Conservation (phyloP, 108 stramenopile species). For the Ochromonas danica region DNA sequence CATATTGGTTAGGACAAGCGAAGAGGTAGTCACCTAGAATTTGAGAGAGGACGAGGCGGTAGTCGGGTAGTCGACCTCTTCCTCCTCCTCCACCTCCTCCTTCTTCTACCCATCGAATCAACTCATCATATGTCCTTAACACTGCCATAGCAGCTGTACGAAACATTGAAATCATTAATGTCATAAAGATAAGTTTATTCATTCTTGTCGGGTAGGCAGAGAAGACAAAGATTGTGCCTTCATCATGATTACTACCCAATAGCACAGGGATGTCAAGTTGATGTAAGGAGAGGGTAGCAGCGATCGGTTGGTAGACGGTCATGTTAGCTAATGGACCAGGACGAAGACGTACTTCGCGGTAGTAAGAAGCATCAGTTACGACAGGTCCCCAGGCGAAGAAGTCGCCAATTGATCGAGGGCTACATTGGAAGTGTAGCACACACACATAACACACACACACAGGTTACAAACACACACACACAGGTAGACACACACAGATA, state of each 20-base stretch:
- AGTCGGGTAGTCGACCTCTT: slow-evolving; percentile 52
- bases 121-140: slow-evolving; percentile 57
- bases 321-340: slow-evolving; percentile 8
- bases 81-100: slow-evolving; percentile 51
- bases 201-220: slow-evolving; percentile 71
- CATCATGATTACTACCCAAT: slow-evolving; percentile 69
- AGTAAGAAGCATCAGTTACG: slow-evolving; percentile 16
- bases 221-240: slow-evolving; percentile 81
- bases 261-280: slow-evolving; percentile 61
- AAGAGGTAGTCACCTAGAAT: slow-evolving; percentile 82
- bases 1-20: slow-evolving; percentile 72
- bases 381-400: slow-evolving; percentile 76
- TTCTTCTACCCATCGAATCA: slow-evolving; percentile 11
- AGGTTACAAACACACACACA: too few species aligned
- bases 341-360: not conserved
- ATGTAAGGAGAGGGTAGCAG: not conserved
- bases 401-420: slow-evolving; percentile 64
- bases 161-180: slow-evolving; percentile 75
- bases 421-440: too few species aligned
- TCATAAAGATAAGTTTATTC: slow-evolving; percentile 74
- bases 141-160: slow-evolving; percentile 64
- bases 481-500: too few species aligned
- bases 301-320: slow-evolving; percentile 9
- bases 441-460: too few species aligned
- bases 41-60: slow-evolving; percentile 70